Evolutionary conservation across 441 rosid genomes (phyloP).

Genomic region (Biscutella auriculata): DNA sequence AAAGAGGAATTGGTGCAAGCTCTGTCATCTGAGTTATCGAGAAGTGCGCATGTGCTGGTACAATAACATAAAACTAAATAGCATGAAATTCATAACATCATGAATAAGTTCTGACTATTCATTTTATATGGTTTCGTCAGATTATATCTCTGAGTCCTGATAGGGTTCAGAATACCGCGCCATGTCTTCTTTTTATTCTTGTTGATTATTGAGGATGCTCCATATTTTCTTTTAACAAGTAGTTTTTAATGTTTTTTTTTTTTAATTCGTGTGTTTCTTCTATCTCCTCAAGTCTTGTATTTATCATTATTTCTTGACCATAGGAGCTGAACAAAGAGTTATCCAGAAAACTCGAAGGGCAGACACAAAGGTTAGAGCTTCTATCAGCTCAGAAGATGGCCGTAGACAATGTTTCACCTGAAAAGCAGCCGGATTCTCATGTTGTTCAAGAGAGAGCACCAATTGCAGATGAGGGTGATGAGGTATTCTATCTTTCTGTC

Average conservation of each 20-base stretch:
- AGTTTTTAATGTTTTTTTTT: background rate
- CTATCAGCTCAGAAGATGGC: slow-evolving; percentile 80
- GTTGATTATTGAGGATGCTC: background rate
- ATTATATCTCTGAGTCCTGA: background rate
- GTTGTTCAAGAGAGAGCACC: slow-evolving; percentile 40
- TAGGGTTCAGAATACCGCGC: too few relatives aligned
- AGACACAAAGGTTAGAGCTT: slow-evolving; percentile 91
- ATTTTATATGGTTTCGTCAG: background rate
- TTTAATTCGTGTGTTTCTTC: background rate
- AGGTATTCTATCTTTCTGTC: slow-evolving; percentile 40
- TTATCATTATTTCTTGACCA: slow-evolving; percentile 17
- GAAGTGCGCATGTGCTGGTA: slow-evolving; percentile 72
- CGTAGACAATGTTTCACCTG: slow-evolving; percentile 30
- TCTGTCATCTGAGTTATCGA: slow-evolving; percentile 63
- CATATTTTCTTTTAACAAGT: background rate
- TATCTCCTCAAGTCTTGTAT: background rate
- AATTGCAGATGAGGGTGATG: slow-evolving; percentile 96
- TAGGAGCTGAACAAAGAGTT: slow-evolving; percentile 82
- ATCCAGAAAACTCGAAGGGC: slow-evolving; percentile 73
- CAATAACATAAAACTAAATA: background rate
- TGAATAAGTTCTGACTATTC: background rate
- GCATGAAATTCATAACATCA: background rate
- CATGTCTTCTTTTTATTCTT: background rate
- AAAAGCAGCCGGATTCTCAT: slow-evolving; percentile 43
- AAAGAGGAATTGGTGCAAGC: slow-evolving; percentile 79